Base-by-base conservation (phyloP, 2,329 filamentous ascomycete species). In the Fusarium udum region DNA sequence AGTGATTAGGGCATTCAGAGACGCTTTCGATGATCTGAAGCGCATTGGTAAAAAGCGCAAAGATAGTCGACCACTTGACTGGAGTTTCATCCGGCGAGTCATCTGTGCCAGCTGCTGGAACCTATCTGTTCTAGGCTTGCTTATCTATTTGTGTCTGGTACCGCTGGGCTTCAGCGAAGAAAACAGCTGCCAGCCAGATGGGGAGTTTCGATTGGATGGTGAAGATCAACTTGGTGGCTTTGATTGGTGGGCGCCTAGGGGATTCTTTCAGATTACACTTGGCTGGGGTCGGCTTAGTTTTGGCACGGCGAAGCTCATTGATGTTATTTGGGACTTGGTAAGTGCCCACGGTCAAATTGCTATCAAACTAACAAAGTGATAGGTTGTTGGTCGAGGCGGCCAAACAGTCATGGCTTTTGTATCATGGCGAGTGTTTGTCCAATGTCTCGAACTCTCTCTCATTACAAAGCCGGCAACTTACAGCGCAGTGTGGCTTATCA, bases 241-340 rank as follows among this genome's bases (percentile, higher is more conserved):
- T 13, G 36, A 69, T 2, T 72, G 43, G 52, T 70, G 69, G 70
- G 60, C 34, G 2, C 36, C 40, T 0, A 36, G 32, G 7, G 43
- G 48, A 5, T 70, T 69, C 12, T 73, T 73, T 7, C 42, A 70
- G 6, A 43, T 70, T 6, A 73, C 61, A 0, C 36, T 73, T 3
- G 10, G 43, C 11, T 36, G 46, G 28, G 60, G 65, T 7, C 24
- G 31, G 1, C 4, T 70, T 0, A 36, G 13, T 14, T 73, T 73
- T 12, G 45, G 61, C 0, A 34, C 32, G 2, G 69, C 57, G 0
- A 73, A 73, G 31, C 6, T 70, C 1, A 13, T 73, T 2, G 71
- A 73, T 2, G 49, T 73, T 14, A 16, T 18, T 1, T 73, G 65
- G 70, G 61, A 73, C 28, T 26, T 73, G 31, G 70, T 73, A 12